A percentile compares a stretch with the other conserved stretches of the same genome.
These are phyloP conservation scores for Ceratobasidium sp. DNA, from an alignment of 1,284 basidiomycete genomes.

Conservation along the genomic window DNA sequence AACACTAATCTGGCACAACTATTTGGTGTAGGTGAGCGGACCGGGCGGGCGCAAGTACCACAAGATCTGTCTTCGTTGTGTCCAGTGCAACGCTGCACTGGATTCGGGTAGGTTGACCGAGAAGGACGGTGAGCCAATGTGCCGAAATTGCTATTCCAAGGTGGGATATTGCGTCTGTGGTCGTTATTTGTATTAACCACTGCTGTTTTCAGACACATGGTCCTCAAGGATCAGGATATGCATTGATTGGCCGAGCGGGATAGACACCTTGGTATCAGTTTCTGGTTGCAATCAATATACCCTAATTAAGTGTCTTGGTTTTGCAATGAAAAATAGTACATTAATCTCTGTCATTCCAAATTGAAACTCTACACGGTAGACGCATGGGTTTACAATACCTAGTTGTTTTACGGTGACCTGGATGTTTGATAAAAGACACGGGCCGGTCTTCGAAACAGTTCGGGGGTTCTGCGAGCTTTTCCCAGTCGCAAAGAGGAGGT, in stretches of 20 bases:
- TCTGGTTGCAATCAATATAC: neutral
- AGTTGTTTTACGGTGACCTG: too few species aligned
- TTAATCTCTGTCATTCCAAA: neutral
- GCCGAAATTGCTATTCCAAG: conserved; percentile 74
- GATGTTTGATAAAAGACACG: too few species aligned
- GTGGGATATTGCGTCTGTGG: conserved; percentile 50
- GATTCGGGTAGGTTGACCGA: conserved; percentile 74
- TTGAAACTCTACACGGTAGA: neutral
- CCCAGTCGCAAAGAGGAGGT: too few species aligned
- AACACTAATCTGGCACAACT: neutral
- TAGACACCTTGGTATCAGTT: neutral
- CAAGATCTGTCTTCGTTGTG: conserved; percentile 74
- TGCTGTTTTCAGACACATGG: conserved; percentile 53
- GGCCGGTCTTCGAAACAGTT: too few species aligned
- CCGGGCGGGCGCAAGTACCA: conserved; percentile 73
- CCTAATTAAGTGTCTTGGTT: conserved; percentile 5
- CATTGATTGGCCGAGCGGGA: conserved; percentile 68
- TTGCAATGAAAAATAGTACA: neutral
- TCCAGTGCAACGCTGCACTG: conserved; percentile 66
- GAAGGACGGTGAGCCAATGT: conserved; percentile 72
- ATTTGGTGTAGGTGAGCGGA: conserved; percentile 64
- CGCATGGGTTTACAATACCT: too few species aligned
- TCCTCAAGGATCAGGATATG: conserved; percentile 74
- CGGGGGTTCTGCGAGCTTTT: too few species aligned
- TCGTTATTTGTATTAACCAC: conserved; percentile 33